phyloP scores from a whole-genome alignment of 257 asterid species.

The Ilex asprella region DNA sequence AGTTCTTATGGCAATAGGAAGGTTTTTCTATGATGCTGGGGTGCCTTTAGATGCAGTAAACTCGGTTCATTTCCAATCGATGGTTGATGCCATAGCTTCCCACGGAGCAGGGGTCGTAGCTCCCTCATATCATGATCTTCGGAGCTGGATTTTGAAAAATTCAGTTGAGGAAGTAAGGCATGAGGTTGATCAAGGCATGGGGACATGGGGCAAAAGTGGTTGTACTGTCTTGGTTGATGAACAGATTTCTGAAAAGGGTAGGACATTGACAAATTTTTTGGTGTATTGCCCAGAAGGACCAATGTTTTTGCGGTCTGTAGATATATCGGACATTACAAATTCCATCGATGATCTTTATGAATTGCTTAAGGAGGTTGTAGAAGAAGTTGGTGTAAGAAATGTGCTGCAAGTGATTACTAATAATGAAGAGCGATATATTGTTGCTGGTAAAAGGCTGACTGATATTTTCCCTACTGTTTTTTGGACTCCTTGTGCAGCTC shows the following conservation, averaged over 20 bases:
- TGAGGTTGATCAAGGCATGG: slow-evolving; percentile 48
- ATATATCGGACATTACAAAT: slow-evolving; percentile 46
- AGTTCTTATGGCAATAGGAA: slow-evolving; percentile 83
- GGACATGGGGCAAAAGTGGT: slow-evolving; percentile 67
- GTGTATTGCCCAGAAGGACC: slow-evolving; percentile 68
- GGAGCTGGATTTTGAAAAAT: slow-evolving; percentile 65
- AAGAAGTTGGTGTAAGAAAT: slow-evolving; percentile 68
- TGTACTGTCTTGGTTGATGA: slow-evolving; percentile 82
- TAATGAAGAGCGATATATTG: slow-evolving; percentile 57
- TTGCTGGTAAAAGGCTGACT: slow-evolving; percentile 62
- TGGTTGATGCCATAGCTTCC: slow-evolving; percentile 81
- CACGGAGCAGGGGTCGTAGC: slow-evolving; percentile 48
- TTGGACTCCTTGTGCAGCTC: slow-evolving; percentile 91
- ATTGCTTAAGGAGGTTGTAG: slow-evolving; percentile 68
- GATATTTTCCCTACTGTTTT: slow-evolving; percentile 67
- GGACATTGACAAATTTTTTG: slow-evolving; percentile 43
- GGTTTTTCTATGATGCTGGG: slow-evolving; percentile 73
- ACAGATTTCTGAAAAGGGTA: slow-evolving; percentile 54
- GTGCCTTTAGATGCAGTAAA: slow-evolving; percentile 64
- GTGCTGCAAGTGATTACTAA: slow-evolving; percentile 78
- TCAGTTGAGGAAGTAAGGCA: slow-evolving; percentile 61
- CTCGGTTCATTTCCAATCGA: slow-evolving; percentile 74
- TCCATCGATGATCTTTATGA: slow-evolving; percentile 56
- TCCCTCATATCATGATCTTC: slow-evolving; percentile 76
- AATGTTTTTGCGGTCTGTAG: slow-evolving; percentile 61